Evolutionary conservation across 352 stramenopile genomes (phyloP).

Genomic region (Phytophthora sp.): DNA sequence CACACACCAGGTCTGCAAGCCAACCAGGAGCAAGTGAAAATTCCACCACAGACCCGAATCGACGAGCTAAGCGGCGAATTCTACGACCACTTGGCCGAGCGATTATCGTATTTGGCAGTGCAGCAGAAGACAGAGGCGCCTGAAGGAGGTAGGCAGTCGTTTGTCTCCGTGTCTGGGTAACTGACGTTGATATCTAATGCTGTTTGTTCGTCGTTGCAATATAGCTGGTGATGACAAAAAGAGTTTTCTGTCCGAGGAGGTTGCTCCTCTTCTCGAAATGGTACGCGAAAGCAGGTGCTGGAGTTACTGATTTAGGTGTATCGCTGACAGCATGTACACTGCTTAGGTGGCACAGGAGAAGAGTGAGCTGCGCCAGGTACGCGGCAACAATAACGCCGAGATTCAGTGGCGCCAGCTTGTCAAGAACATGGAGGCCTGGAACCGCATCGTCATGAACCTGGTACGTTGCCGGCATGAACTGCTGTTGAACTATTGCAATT

Average conservation of each 20-base stretch:
- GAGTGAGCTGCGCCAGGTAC: slow-evolving; percentile 36
- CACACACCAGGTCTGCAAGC: slow-evolving; percentile 55
- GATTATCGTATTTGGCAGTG: slow-evolving; percentile 43
- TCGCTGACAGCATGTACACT: neutral
- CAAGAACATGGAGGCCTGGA: slow-evolving; percentile 88
- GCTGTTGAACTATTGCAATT: neutral
- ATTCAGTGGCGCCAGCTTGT: slow-evolving; percentile 78
- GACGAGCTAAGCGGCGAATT: slow-evolving; percentile 66
- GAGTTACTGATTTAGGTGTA: neutral
- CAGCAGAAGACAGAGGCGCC: slow-evolving; percentile 25
- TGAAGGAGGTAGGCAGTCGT: slow-evolving; percentile 14
- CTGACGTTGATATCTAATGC: neutral
- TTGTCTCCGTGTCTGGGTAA: neutral
- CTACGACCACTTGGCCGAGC: slow-evolving; percentile 62
- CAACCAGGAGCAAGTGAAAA: slow-evolving; percentile 66
- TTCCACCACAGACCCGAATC: slow-evolving; percentile 63
- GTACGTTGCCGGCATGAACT: slow-evolving; percentile 31
- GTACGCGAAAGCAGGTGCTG: slow-evolving; percentile 23
- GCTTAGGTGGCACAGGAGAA: slow-evolving; percentile 54
- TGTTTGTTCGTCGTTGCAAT: neutral
- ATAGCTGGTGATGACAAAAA: slow-evolving; percentile 28
- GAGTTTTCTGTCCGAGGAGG: slow-evolving; percentile 25
- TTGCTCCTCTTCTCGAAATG: slow-evolving; percentile 55
- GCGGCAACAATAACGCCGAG: slow-evolving; percentile 51
- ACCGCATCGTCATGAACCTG: slow-evolving; percentile 85